These are phyloP conservation scores for Crepidotus variabilis DNA, from an alignment of 768 basidiomycete species.

Conservation along the genomic window DNA sequence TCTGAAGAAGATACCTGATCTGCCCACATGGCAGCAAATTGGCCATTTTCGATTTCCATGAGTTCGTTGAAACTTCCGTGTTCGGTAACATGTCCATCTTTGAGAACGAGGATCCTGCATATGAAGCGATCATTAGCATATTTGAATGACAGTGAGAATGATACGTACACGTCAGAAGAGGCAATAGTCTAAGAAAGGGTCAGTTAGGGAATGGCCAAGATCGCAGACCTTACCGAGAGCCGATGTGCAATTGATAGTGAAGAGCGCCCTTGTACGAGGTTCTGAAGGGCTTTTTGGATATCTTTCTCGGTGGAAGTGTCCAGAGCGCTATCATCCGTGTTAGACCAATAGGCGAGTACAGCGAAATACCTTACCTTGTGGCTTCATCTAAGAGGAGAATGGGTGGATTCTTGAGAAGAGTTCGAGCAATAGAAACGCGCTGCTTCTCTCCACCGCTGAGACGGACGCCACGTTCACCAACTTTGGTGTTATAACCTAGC, in stretches of 20 bases:
- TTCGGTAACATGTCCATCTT: slow-evolving; percentile 86
- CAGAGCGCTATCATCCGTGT: slow-evolving; percentile 50
- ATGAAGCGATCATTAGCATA: slow-evolving; percentile 6
- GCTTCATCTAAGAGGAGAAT: slow-evolving; percentile 79
- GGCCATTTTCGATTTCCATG: slow-evolving; percentile 54
- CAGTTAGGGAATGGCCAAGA: slow-evolving; percentile 16
- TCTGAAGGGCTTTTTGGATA: slow-evolving; percentile 84
- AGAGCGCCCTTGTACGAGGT: slow-evolving; percentile 68
- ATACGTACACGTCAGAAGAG: slow-evolving; percentile 55
- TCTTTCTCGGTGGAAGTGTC: slow-evolving; percentile 91
- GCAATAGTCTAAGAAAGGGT: slow-evolving; percentile 42
- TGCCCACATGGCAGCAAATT: slow-evolving; percentile 87
- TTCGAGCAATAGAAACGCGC: slow-evolving; percentile 83
- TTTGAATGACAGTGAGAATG: not conserved
- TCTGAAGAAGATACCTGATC: slow-evolving; percentile 73
- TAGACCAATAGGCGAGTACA: not conserved
- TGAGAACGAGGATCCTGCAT: slow-evolving; percentile 81
- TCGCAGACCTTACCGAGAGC: slow-evolving; percentile 52
- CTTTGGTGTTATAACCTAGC: slow-evolving; percentile 72
- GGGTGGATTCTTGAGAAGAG: slow-evolving; percentile 81
- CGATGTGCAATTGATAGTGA: slow-evolving; percentile 80
- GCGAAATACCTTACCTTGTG: slow-evolving; percentile 44
- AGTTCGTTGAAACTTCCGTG: slow-evolving; percentile 78
- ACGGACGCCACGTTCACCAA: slow-evolving; percentile 87
- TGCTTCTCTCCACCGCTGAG: slow-evolving; percentile 90